phyloP scores from a whole-genome alignment of 2,329 filamentous ascomycete genomes.

The Talaromyces marneffei region DNA sequence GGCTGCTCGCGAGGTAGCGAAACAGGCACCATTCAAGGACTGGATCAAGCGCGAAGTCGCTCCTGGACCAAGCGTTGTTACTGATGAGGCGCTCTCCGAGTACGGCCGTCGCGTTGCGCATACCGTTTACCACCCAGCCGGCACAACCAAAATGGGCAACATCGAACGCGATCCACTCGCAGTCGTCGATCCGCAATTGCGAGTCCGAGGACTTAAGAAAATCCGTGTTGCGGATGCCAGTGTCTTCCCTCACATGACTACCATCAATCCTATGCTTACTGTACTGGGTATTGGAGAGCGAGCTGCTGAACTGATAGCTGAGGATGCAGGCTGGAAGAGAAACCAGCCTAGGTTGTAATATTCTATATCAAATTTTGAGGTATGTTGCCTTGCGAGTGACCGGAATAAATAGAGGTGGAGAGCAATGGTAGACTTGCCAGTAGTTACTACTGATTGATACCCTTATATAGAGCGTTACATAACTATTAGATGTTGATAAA shows the following conservation, averaged over 20 bases:
- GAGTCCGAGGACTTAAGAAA: constrained; percentile 64
- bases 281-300: constrained; percentile 79
- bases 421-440: background rate
- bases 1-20: constrained; percentile 68
- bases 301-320: constrained; percentile 74
- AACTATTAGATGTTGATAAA: background rate
- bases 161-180: constrained; percentile 61
- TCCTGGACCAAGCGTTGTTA: constrained; percentile 65
- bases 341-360: constrained; percentile 50
- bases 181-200: constrained; percentile 72
- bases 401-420: background rate
- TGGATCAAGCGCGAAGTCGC: constrained; percentile 81
- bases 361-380: background rate
- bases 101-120: constrained; percentile 77
- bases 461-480: constrained; percentile 1
- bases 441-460: constrained; percentile 5
- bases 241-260: constrained; percentile 81
- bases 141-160: constrained; percentile 87
- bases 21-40: constrained; percentile 69
- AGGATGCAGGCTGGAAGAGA: constrained; percentile 62
- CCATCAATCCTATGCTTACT: constrained; percentile 86
- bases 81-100: constrained; percentile 73
- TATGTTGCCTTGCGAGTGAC: background rate
- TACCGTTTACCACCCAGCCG: constrained; percentile 84
- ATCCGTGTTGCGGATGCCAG: constrained; percentile 80